A percentile compares a stretch with the other conserved stretches of the same genome.
Conservation (phyloP, 2,329 filamentous ascomycete species). For the Monilinia laxa region DNA sequence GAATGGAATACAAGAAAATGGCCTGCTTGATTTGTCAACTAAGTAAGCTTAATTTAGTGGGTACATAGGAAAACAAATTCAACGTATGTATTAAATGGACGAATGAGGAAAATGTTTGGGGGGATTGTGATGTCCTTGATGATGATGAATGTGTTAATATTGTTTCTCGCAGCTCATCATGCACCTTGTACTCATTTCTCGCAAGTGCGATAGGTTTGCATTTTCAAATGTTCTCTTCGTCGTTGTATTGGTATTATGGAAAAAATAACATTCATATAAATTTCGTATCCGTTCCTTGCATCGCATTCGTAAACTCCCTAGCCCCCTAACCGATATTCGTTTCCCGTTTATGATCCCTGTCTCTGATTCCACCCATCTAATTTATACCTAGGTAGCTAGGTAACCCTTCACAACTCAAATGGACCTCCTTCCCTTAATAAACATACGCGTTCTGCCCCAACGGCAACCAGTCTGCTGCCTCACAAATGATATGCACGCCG, state of each 20-base stretch:
- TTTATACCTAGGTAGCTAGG: background rate
- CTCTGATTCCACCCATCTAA: too few species aligned
- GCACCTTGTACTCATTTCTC: background rate
- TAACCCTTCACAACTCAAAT: too few species aligned
- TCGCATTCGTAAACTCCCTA: background rate
- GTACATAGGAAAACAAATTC: background rate
- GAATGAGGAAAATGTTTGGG: background rate
- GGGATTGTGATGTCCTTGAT: background rate
- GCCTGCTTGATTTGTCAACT: background rate
- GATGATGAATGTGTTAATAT: background rate
- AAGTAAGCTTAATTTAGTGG: too few species aligned
- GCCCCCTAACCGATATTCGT: background rate
- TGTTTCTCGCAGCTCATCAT: background rate
- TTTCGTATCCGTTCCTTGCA: background rate
- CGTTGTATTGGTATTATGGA: too few species aligned
- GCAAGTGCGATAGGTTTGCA: background rate
- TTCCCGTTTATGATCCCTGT: background rate
- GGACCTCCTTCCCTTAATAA: conserved; percentile 51
- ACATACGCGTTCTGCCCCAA: conserved; percentile 76
- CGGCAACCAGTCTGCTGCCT: conserved; percentile 69
- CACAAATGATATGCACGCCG: conserved; percentile 69
- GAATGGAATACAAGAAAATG: background rate
- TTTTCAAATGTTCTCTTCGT: too few species aligned
- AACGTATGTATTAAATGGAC: background rate
- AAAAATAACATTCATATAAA: background rate